Conservation (phyloP, 805 yeast genomes). For the Cyberlindnera xylosilytica region DNA sequence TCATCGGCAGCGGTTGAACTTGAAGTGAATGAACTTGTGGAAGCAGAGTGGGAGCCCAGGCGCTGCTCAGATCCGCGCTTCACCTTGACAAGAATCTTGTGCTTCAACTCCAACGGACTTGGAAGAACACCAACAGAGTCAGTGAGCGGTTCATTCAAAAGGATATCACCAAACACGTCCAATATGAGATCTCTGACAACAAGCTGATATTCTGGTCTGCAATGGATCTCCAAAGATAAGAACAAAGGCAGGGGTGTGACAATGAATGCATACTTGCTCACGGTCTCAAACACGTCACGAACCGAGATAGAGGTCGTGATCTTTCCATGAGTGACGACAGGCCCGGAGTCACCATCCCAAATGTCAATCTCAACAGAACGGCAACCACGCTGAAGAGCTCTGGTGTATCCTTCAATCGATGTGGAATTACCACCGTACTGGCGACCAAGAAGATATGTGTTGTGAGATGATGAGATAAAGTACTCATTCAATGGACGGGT, state of each 20-base stretch:
- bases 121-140: constrained; percentile 45
- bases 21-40: constrained; percentile 25
- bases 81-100: constrained; percentile 72
- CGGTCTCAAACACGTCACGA: constrained; percentile 63
- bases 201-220: constrained; percentile 66
- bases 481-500: constrained; percentile 78
- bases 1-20: constrained; percentile 33
- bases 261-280: constrained; percentile 85
- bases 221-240: constrained; percentile 80
- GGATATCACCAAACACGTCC: constrained; percentile 54
- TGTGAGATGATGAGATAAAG: constrained; percentile 89
- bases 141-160: constrained; percentile 34
- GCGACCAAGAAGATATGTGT: constrained; percentile 84
- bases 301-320: constrained; percentile 74
- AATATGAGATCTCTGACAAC: constrained; percentile 50
- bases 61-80: constrained; percentile 38
- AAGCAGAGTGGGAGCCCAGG: constrained; percentile 22
- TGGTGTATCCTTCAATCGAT: constrained; percentile 84
- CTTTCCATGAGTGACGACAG: constrained; percentile 90
- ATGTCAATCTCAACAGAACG: constrained; percentile 92
- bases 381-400: constrained; percentile 88
- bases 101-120: constrained; percentile 68
- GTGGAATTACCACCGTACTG: constrained; percentile 88
- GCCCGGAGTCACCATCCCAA: constrained; percentile 85
- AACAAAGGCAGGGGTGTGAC: constrained; percentile 83